These are phyloP conservation scores for Eimeria necatrix DNA, from an alignment of 169 alveolate genomes.

Conservation along the genomic window DNA sequence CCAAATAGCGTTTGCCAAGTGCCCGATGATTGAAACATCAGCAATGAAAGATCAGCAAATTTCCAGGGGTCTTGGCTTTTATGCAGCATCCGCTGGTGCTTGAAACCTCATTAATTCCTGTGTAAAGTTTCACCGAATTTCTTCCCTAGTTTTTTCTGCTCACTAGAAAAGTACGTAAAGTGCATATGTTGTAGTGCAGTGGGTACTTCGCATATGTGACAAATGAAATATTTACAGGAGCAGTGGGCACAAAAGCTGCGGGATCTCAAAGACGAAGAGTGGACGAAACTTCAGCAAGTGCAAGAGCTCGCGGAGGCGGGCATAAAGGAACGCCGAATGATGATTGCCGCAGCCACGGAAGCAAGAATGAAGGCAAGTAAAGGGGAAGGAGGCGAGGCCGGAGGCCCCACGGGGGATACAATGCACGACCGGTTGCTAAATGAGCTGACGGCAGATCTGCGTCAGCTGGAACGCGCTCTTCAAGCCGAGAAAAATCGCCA, in stretches of 20 bases:
- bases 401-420: not conserved
- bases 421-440: constrained; percentile 34
- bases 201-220: too few species aligned
- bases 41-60: too few species aligned
- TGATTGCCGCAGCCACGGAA: constrained; percentile 43
- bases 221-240: not conserved
- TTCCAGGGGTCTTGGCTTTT: too few species aligned
- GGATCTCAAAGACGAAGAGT: constrained; percentile 62
- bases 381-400: not conserved
- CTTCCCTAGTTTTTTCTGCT: not conserved
- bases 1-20: too few species aligned
- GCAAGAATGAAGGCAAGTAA: constrained; percentile 21
- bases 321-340: constrained; percentile 54
- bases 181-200: too few species aligned
- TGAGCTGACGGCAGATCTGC: constrained; percentile 53
- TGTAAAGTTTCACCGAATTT: too few species aligned
- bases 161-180: not conserved
- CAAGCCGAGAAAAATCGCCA: constrained; percentile 66
- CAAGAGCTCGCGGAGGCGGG: constrained; percentile 70
- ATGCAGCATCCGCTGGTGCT: too few species aligned
- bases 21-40: too few species aligned
- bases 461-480: constrained; percentile 41
- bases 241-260: constrained; percentile 71
- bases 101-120: too few species aligned
- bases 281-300: constrained; percentile 49